phyloP scores from a whole-genome alignment of 805 yeast genomes.

The Zygotorulaspora sp. region DNA sequence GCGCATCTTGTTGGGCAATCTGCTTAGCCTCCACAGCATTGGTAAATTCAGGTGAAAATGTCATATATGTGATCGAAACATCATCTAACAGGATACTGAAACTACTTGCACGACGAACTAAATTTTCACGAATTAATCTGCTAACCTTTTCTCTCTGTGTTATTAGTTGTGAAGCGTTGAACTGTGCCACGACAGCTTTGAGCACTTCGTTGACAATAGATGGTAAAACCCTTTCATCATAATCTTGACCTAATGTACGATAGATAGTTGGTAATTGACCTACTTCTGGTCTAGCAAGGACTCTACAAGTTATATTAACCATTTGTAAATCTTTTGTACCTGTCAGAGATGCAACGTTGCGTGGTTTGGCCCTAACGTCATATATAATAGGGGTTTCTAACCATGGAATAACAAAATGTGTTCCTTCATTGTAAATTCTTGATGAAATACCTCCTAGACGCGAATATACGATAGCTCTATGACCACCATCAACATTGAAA shows the following conservation, averaged over 20 bases:
- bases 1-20: constrained; percentile 99
- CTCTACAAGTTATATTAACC: constrained; percentile 99
- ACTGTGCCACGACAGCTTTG: constrained; percentile 95
- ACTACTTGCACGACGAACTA: constrained; percentile 84
- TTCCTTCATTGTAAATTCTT: constrained; percentile 84
- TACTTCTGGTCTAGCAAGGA: constrained; percentile 82
- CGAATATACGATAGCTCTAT: constrained; percentile 90
- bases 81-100: constrained; percentile 89
- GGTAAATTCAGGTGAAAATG: constrained; percentile 96
- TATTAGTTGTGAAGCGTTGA: constrained; percentile 95
- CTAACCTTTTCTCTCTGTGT: constrained; percentile 99
- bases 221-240: constrained; percentile 95
- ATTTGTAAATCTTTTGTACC: constrained; percentile 98
- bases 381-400: constrained; percentile 86
- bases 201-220: constrained; percentile 97
- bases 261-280: constrained; percentile 74
- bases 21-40: constrained; percentile 98
- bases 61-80: constrained; percentile 94
- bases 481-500: constrained; percentile 97
- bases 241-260: constrained; percentile 90
- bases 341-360: constrained; percentile 91
- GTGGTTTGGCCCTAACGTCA: constrained; percentile 95
- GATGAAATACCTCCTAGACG: constrained; percentile 82
- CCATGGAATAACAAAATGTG: constrained; percentile 93
- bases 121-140: constrained; percentile 81